Conservation (phyloP, 768 basidiomycete genomes). For the Phallus indusiatus region DNA sequence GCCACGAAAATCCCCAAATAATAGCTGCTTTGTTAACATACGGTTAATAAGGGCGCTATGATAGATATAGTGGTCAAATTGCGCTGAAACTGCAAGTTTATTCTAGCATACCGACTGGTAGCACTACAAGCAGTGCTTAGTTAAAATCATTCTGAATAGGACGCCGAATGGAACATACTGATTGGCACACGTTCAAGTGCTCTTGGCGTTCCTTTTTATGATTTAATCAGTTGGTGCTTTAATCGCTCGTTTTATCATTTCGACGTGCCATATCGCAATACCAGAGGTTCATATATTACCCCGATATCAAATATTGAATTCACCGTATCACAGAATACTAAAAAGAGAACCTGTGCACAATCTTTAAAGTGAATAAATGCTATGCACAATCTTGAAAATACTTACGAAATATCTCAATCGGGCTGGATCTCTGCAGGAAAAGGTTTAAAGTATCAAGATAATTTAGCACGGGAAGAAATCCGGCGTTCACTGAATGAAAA, state of each 20-base stretch:
- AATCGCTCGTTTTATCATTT: neutral
- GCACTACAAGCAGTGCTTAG: neutral
- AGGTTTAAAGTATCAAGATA: neutral
- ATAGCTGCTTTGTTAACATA: neutral
- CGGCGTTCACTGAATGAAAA: neutral
- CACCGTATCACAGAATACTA: conserved; percentile 12
- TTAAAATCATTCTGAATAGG: neutral
- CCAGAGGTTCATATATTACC: conserved; percentile 11
- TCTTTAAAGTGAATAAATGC: neutral
- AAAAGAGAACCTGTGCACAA: conserved; percentile 5
- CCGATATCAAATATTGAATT: conserved; percentile 12
- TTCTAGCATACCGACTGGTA: neutral
- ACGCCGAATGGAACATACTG: neutral
- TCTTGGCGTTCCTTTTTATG: neutral
- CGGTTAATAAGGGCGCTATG: neutral
- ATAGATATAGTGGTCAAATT: too few species aligned
- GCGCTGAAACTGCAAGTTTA: neutral
- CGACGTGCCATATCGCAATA: conserved; percentile 24
- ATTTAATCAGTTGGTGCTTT: neutral
- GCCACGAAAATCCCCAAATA: neutral
- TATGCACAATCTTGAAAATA: too few species aligned
- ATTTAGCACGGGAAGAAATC: too few species aligned
- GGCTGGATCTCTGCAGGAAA: conserved; percentile 22
- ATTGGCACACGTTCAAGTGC: neutral
- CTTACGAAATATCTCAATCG: conserved; percentile 29